Base-by-base conservation (phyloP, 2,329 filamentous ascomycete genomes). In the Stagonosporopsis tanaceti region DNA sequence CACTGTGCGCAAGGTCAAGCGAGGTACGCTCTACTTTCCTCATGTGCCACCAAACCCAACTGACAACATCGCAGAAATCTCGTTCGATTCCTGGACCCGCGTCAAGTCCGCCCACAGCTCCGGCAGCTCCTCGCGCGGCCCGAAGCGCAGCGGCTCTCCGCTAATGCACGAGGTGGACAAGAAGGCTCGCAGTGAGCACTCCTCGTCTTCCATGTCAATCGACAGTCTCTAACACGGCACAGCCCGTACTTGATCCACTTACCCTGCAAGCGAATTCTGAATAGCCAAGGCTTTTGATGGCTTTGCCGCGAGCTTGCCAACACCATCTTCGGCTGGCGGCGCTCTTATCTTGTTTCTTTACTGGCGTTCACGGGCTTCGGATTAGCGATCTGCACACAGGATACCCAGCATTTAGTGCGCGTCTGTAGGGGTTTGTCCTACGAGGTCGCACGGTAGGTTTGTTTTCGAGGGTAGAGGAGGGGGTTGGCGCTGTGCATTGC, bases 31-130 rank as follows among this genome's bases (percentile, higher is more conserved):
- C 11, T n/a, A 7, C 15, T 28, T 0, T 14, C n/a, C 17, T 20
- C 22, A 2, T 6, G 8, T 32, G 14, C 20, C 17, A n/a, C 15
- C 6, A 2, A 40, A 11, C 27, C 12, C 17, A 12, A n/a, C 61
- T 67, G 25, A 65, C 51, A 9, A 1, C 27, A 27, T 12, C 2
- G 0, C 41, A 71, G 71, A 74, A 61, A 69, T 71, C 25, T 71
- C 69, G 2, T 92, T 92, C 66, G 87, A 90, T 65, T 81, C 81
- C 37, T 92, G 89, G 89, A 84, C 81, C 61, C 85, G 88, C 56
- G 86, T 85, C 65, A 92, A 92, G 80, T 78, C 76, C 1, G 53
- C 62, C 6, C 59, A 66, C 50, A 59, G 61, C 56, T 68, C 68
- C 20, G 78, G 79, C 32, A 60, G 76, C 65, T 69, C 73, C n/a